Evolutionary conservation across 2,329 filamentous ascomycete species (phyloP).

Genomic region (Pyrenophora seminiperda): DNA sequence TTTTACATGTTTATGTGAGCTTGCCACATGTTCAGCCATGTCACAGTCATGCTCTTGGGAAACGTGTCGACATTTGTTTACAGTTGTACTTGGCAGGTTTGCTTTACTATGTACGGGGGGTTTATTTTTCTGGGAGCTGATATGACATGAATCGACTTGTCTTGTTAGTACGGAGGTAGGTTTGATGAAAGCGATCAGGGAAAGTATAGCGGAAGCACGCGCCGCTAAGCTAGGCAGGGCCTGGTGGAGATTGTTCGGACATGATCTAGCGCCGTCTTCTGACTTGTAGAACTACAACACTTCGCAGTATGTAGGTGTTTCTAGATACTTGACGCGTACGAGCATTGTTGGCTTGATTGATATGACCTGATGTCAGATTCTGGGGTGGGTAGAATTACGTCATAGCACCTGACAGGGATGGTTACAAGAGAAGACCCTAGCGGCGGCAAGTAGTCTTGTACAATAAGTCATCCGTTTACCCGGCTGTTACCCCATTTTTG

Average conservation of each 20-base stretch:
- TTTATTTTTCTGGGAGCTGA: not conserved
- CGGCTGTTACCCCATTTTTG: conserved; percentile 1
- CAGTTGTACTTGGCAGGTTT: not conserved
- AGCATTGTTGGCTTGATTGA: not conserved
- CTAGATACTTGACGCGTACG: conserved; percentile 1
- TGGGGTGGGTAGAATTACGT: not conserved
- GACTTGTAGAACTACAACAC: too few species aligned
- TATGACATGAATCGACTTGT: not conserved
- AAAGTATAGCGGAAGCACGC: conserved; percentile 3
- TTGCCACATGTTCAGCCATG: too few species aligned
- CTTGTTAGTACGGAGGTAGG: conserved; percentile 3
- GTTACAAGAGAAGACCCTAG: not conserved
- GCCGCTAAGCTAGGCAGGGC: too few species aligned
- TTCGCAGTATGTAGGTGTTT: not conserved
- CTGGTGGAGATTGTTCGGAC: too few species aligned
- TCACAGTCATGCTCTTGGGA: too few species aligned
- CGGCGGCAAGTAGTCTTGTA: conserved; percentile 8
- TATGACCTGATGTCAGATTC: not conserved
- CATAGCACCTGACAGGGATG: conserved; percentile 1
- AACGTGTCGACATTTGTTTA: not conserved
- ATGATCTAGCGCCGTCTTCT: too few species aligned
- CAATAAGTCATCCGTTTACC: conserved; percentile 6
- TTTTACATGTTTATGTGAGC: too few species aligned
- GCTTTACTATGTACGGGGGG: too few species aligned
- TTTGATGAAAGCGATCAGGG: not conserved